A percentile compares a stretch with the other conserved stretches of the same genome.
Conservation (phyloP, 306 rosid genomes). For the Senna tora region DNA sequence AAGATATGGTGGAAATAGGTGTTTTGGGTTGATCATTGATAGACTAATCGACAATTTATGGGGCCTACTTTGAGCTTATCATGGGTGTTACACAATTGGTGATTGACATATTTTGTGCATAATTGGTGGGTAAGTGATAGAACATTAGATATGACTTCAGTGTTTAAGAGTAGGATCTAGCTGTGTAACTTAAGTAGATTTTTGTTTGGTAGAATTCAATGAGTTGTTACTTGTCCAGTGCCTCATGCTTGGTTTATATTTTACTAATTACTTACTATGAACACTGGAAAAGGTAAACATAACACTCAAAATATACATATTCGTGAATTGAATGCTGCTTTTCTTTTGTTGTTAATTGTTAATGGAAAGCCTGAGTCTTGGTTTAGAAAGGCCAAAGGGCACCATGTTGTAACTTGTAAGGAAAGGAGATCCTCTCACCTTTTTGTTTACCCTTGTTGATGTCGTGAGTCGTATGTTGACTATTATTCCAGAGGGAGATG, state of each 20-base stretch:
- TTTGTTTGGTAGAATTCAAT: neutral
- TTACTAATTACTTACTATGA: neutral
- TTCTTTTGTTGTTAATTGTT: neutral
- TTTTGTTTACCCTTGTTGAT: neutral
- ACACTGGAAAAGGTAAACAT: neutral
- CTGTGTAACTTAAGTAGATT: neutral
- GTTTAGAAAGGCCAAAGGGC: neutral
- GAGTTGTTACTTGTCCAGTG: neutral
- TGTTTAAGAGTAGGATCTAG: neutral
- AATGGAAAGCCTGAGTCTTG: neutral
- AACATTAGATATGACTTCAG: neutral
- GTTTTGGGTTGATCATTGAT: neutral
- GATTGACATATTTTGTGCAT: neutral
- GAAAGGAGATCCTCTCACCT: neutral
- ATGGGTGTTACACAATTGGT: neutral
- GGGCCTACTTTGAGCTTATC: neutral
- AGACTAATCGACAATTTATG: neutral
- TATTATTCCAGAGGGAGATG: neutral
- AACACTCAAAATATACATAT: neutral
- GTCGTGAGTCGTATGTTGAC: neutral
- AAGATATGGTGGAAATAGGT: neutral
- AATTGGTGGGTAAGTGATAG: neutral
- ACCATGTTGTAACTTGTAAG: neutral
- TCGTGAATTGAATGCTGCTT: neutral
- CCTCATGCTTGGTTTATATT: neutral